These are phyloP conservation scores for Kandelia obovata DNA, from an alignment of 345 rosid species.

Conservation along the genomic window DNA sequence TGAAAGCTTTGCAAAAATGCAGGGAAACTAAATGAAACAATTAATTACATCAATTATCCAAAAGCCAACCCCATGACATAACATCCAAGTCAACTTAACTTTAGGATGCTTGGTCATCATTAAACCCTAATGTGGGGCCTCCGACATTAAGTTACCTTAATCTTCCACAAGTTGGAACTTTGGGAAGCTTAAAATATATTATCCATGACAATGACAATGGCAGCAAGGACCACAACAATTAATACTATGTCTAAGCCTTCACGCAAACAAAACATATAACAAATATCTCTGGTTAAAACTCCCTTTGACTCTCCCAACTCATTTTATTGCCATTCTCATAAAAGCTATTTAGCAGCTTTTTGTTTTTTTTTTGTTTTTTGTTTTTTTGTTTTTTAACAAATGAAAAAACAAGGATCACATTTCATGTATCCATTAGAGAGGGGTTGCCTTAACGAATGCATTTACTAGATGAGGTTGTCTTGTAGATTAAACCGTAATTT, in stretches of 20 bases:
- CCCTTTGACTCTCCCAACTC: no score
- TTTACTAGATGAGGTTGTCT: no score
- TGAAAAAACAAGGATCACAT: no score
- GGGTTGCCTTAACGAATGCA: no score
- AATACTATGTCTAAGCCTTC: background rate
- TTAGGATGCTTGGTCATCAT: background rate
- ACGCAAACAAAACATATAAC: no score
- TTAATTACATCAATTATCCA: background rate
- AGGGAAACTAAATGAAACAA: background rate
- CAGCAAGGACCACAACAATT: constrained; percentile 16
- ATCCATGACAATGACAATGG: constrained; percentile 20
- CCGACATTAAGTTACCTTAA: constrained; percentile 7
- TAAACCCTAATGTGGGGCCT: background rate
- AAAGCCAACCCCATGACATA: constrained; percentile 1
- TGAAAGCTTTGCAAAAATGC: background rate
- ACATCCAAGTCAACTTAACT: constrained; percentile 6
- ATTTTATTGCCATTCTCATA: background rate
- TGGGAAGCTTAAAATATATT: constrained; percentile 16
- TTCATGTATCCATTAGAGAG: no score
- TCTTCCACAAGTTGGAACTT: constrained; percentile 22
- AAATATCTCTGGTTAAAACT: no score
- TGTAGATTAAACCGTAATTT: no score
- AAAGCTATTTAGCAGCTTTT: no score
- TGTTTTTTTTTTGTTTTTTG: no score
- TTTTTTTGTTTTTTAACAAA: background rate